Percentiles rank a stretch among this genome's conserved stretches.
These are phyloP conservation scores for Colletotrichum sp. DNA, from an alignment of 2,329 filamentous ascomycete genomes.

Conservation along the genomic window DNA sequence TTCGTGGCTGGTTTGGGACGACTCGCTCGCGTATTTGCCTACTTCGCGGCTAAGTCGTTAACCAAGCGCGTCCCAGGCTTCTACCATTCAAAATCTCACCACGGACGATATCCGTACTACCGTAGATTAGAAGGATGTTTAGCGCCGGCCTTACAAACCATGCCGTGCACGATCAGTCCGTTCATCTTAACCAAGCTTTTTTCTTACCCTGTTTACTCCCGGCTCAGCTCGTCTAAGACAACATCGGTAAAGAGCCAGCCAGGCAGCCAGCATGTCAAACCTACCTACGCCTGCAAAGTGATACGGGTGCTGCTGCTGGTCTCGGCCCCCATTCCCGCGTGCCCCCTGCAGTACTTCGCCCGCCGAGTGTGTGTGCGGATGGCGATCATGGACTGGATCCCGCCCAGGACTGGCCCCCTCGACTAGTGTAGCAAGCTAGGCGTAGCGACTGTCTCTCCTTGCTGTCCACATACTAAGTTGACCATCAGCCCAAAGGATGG, in stretches of 20 bases:
- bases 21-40: neutral
- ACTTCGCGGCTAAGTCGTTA: neutral
- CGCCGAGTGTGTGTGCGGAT: neutral
- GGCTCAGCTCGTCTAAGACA: neutral
- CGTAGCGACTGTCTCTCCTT: neutral
- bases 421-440: neutral
- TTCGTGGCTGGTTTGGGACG: constrained; percentile 4
- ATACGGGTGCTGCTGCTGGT: neutral
- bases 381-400: constrained; percentile 1
- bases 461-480: neutral
- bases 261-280: neutral
- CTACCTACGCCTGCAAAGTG: neutral
- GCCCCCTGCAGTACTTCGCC: neutral
- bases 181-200: neutral
- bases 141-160: neutral
- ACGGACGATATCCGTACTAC: neutral
- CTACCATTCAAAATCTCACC: neutral
- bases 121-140: neutral
- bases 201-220: neutral
- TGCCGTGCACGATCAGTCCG: neutral
- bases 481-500: constrained; percentile 9
- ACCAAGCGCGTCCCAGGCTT: neutral
- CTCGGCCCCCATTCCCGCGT: neutral
- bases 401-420: neutral
- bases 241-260: neutral